Conservation (phyloP, 192 early-diverging fungal species). For the Coemansia sp. region DNA sequence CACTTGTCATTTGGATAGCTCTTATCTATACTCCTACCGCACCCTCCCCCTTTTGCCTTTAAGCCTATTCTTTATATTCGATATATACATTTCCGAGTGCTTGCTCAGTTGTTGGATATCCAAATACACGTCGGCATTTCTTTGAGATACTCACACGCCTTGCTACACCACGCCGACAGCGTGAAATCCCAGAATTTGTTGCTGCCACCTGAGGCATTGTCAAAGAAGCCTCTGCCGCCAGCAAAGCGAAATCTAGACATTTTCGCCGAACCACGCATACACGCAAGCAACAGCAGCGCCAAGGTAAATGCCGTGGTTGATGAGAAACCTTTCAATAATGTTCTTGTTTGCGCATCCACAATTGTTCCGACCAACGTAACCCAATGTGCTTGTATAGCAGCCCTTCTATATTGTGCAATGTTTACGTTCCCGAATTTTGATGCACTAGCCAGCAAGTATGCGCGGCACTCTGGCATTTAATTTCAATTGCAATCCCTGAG, state of each 20-base stretch:
- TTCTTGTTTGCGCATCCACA: neutral
- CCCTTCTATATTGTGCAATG: neutral
- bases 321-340: too few relatives aligned
- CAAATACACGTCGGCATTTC: neutral
- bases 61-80: neutral
- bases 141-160: neutral
- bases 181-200: neutral
- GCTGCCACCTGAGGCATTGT: neutral
- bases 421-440: slow-evolving; percentile 2
- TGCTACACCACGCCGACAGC: neutral
- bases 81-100: neutral
- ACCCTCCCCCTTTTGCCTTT: neutral
- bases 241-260: neutral
- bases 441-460: neutral
- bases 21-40: neutral
- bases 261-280: neutral
- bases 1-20: neutral
- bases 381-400: neutral
- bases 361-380: neutral
- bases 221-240: neutral
- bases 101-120: neutral
- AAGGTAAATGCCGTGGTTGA: neutral
- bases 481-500: slow-evolving; percentile 7
- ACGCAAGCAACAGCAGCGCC: neutral
- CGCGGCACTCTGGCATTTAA: neutral